Conservation (phyloP, 306 rosid genomes). For the Vicia faba region DNA sequence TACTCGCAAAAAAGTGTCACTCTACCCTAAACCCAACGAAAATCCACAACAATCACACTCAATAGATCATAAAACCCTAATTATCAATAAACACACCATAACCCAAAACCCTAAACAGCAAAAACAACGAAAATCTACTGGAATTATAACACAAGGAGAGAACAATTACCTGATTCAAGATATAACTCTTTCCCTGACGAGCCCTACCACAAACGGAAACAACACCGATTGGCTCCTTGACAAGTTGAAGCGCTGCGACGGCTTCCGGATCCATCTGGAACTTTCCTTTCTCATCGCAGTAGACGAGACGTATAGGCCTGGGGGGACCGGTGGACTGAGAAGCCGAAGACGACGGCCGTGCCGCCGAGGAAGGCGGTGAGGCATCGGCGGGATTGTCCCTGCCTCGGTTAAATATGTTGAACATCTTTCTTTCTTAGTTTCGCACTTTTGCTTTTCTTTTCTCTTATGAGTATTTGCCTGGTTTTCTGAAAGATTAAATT, state of each 20-base stretch:
- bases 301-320: constrained; percentile 80
- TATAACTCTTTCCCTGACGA: constrained; percentile 94
- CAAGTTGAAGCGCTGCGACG: constrained; percentile 83
- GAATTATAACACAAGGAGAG: not conserved
- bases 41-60: not conserved
- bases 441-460: not conserved
- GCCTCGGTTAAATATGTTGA: constrained; percentile 47
- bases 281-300: constrained; percentile 88
- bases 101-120: constrained; percentile 38
- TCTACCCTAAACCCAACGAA: too few species aligned
- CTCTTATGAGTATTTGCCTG: not conserved
- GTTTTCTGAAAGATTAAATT: not conserved
- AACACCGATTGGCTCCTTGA: constrained; percentile 88
- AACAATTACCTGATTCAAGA: constrained; percentile 72
- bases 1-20: not conserved
- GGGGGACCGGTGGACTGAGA: constrained; percentile 74
- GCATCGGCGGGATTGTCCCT: constrained; percentile 51
- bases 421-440: constrained; percentile 42
- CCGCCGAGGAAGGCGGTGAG: constrained; percentile 44
- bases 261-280: constrained; percentile 96
- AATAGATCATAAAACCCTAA: constrained; percentile 37
- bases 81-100: constrained; percentile 8
- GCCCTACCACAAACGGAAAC: constrained; percentile 96
- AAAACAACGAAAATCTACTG: not conserved
- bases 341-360: constrained; percentile 36